Evolutionary conservation across 805 yeast genomes (phyloP), one percentile per base, ranked within the genome.

Genomic region (Spathaspora hagerdaliae): DNA sequence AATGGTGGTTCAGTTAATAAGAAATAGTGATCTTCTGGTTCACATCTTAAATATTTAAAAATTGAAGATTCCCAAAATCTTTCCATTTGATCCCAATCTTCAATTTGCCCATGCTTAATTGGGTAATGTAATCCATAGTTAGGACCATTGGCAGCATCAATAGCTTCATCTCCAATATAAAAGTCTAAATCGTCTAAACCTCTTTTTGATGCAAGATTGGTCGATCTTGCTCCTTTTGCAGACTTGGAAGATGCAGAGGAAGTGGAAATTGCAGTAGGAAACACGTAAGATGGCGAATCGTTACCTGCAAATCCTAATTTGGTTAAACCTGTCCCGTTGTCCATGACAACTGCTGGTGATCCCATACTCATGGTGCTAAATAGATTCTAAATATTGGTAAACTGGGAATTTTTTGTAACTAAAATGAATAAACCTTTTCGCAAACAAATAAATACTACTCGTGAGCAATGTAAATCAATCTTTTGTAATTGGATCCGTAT

Each of bases 1-100:
- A 94, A 79, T 19, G 99, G 99, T 9, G 99, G 99, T 71, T 94
- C 99, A 42, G 99, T 94, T 56, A 94, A 71, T 46, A 94, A 73
- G 68, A 94, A 94, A 63, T 88, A 90, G 62, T 94, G 99, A 68
- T 94, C 99, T 66, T 94, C 99, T 12, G 99, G 99, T 69, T 94
- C 99, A 64, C 98, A 89, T 65, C 97, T 82, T 56, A 94, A 78
- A 64, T 94, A 94, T 71, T 94, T 92, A 75, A 94, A 94, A 60
- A 94, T 91, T 39, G 96, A 88, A 59, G 87, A 87, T 62, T 94
- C 98, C 99, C 99, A 94, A 67, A 90, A 92, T 63, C 99, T 79
- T 68, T 94, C 99, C 99, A 94, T 94, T 63, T 94, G 97, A 71
- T 94, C 99, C 99, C 99, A 94, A 66, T 94, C 89, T 67, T 94